Base-by-base conservation (phyloP, 2,329 filamentous ascomycete genomes). In the Ophiostoma australiae region DNA sequence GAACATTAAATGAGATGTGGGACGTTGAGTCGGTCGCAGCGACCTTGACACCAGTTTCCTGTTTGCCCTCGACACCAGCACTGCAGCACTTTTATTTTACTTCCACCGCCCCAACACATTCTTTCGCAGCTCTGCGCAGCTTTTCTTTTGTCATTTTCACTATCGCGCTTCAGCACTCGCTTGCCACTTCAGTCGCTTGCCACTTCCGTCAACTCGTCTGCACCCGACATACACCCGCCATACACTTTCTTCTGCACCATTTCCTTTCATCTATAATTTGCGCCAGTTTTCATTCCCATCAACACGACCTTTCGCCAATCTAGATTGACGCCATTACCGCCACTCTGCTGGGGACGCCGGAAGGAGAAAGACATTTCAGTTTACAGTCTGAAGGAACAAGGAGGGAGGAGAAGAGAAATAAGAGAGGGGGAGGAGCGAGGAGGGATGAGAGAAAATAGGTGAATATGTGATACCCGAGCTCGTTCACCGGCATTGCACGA, bases 1-100 rank as follows among this genome's bases (percentile, higher is more conserved):
- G 76, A 82, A 84, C 73, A 88, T 89, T 77, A 86, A 68, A 48
- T 58, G 65, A 63, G 68, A 61, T 20, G 31, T 4, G 20, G 20
- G 7, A 58, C 20, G 69, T 33, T 48, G n/a, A 20, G 33, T 27
- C 20, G 17, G n/a, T 58, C 52, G 52, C n/a, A 58, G n/a, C 52
- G 52, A 58, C 52, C 27, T 13, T 17, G 5, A 58, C 20, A 15
- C n/a, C 44, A 44, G 39, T 68, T 68, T 41, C 39, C 44, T 33
- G 27, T 68, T 68, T 48, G 20, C 27, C 27, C 17, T 48, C 44
- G 4, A 48, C 17, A n/a, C 44, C 37, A 39, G 37, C 37, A 39
- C 37, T 39, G 17, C 44, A 48, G 10, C 23, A 27, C 52, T 41
- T 10, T 15, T 41, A 11, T 41, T 15, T 15, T 41, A 41, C 39